These are phyloP conservation scores for Leptographium radiaticola DNA, from an alignment of 2,329 filamentous ascomycete species.

Conservation along the genomic window DNA sequence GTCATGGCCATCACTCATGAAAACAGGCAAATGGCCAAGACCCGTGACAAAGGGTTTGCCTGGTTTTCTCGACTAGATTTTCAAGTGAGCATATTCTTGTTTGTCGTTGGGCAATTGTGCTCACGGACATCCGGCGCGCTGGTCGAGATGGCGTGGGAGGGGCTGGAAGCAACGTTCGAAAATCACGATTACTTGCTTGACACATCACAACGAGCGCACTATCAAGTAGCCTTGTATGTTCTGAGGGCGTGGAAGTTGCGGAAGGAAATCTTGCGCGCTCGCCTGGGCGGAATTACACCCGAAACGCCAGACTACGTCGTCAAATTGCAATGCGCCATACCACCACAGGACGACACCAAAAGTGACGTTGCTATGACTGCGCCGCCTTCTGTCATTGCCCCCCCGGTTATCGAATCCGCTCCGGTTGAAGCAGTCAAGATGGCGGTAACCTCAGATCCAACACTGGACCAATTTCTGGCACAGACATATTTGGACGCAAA, in stretches of 20 bases:
- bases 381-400: neutral
- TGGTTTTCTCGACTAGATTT: constrained; percentile 44
- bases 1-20: constrained; percentile 35
- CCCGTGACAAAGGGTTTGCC: constrained; percentile 33
- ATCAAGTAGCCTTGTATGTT: constrained; percentile 31
- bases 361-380: neutral
- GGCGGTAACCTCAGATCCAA: constrained; percentile 11
- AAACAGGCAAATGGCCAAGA: constrained; percentile 27
- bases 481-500: constrained; percentile 29
- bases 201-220: constrained; percentile 29
- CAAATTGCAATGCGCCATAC: constrained; percentile 29
- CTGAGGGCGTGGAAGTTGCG: constrained; percentile 41
- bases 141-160: constrained; percentile 39
- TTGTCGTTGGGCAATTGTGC: constrained; percentile 40
- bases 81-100: constrained; percentile 41
- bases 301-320: constrained; percentile 32
- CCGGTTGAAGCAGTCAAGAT: neutral
- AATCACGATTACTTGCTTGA: constrained; percentile 39
- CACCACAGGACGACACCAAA: constrained; percentile 19
- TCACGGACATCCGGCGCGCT: constrained; percentile 33
- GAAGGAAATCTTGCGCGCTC: constrained; percentile 25
- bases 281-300: constrained; percentile 20
- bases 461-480: constrained; percentile 30
- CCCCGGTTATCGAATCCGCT: neutral
- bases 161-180: constrained; percentile 31